phyloP scores from a whole-genome alignment of 139 green algal genomes.

The Chlamydomonas sp. region DNA sequence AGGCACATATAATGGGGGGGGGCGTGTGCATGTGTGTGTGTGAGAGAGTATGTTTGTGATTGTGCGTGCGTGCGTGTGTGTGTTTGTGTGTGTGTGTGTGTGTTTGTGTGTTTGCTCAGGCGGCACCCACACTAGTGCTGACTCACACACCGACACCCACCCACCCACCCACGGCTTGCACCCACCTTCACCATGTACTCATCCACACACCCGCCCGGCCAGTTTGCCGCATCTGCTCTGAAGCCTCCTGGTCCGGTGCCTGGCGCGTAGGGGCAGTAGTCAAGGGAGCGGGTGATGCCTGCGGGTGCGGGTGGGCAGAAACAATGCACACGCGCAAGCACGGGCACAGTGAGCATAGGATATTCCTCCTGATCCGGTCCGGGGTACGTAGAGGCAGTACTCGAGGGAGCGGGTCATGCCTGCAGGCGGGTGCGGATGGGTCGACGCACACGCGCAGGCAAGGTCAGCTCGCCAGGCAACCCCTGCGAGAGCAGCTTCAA shows the following conservation, averaged over 20 bases:
- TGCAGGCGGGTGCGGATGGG: neutral
- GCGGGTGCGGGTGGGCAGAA: neutral
- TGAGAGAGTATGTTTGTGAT: no score
- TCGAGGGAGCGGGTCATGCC: constrained; percentile 22
- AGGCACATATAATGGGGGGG: no score
- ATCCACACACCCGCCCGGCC: constrained; percentile 36
- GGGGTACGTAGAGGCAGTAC: constrained; percentile 46
- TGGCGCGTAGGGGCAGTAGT: constrained; percentile 48
- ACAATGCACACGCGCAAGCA: neutral
- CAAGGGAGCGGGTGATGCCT: constrained; percentile 15
- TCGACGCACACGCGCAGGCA: neutral
- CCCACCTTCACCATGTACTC: constrained; percentile 23
- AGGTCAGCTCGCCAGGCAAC: no score
- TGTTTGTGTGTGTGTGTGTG: no score
- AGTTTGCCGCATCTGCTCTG: constrained; percentile 30
- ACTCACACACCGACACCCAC: neutral
- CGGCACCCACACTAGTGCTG: no score
- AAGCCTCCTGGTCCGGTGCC: constrained; percentile 32
- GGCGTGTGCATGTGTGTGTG: no score
- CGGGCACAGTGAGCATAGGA: no score
- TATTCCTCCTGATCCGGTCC: constrained; percentile 29
- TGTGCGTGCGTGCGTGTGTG: no score
- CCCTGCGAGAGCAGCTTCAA: no score
- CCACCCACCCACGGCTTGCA: neutral
- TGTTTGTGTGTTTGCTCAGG: no score